phyloP scores from a whole-genome alignment of 495 filamentous ascomycete species.

The Penicillium argentinense region DNA sequence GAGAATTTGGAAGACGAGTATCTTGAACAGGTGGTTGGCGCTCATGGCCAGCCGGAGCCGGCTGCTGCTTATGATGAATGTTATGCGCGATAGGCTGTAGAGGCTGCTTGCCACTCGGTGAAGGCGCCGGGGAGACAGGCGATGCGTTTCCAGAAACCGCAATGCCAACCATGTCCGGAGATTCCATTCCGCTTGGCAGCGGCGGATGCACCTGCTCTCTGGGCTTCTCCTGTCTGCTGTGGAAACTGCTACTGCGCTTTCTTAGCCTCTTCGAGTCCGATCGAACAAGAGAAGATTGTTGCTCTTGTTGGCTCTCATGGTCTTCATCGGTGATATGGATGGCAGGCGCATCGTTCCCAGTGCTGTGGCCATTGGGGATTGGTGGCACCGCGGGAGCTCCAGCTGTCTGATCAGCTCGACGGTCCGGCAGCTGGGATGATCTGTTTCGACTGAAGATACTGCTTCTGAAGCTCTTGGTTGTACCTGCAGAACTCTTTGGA shows the following conservation, averaged over 20 bases:
- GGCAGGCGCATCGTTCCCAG: conserved; percentile 35
- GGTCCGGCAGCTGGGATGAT: conserved; percentile 31
- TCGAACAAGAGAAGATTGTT: conserved; percentile 23
- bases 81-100: conserved; percentile 53
- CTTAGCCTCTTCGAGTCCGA: conserved; percentile 49
- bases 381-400: conserved; percentile 19
- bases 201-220: conserved; percentile 17
- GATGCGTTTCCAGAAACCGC: conserved; percentile 36
- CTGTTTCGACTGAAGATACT: conserved; percentile 70
- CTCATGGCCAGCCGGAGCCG: conserved; percentile 44
- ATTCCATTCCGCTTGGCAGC: conserved; percentile 15
- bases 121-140: conserved; percentile 19
- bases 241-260: conserved; percentile 41
- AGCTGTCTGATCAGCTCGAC: conserved; percentile 17
- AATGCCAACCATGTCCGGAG: conserved; percentile 40
- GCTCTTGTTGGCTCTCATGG: conserved; percentile 18
- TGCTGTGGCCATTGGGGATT: conserved; percentile 14
- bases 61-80: conserved; percentile 39
- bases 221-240: conserved; percentile 20
- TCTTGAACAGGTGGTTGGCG: conserved; percentile 54
- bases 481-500: conserved; percentile 69
- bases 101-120: conserved; percentile 36
- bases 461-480: conserved; percentile 67
- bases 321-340: conserved; percentile 53
- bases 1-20: conserved; percentile 44